These are phyloP conservation scores for Fusarium camptoceras DNA, from an alignment of 2,329 filamentous ascomycete species.

Conservation along the genomic window DNA sequence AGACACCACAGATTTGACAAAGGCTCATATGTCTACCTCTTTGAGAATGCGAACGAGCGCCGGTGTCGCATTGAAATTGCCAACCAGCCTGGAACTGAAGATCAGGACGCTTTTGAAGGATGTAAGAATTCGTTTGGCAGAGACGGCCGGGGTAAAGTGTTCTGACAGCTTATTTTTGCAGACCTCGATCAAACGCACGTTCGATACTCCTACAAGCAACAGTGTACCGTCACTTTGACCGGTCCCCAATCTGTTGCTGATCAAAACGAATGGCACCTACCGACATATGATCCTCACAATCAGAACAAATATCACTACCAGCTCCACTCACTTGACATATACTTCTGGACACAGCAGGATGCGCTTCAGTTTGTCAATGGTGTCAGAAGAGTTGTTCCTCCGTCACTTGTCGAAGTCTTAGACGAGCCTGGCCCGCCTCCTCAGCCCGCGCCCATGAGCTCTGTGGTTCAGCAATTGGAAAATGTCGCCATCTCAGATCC, in stretches of 20 bases:
- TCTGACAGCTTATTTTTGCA: slow-evolving; percentile 49
- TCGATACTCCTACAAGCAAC: slow-evolving; percentile 79
- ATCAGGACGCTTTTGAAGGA: slow-evolving; percentile 84
- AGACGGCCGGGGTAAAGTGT: not conserved
- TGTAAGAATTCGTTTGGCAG: slow-evolving; percentile 63
- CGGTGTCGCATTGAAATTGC: slow-evolving; percentile 80
- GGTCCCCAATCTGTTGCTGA: slow-evolving; percentile 65
- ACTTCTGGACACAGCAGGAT: slow-evolving; percentile 82
- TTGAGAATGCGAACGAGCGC: slow-evolving; percentile 76
- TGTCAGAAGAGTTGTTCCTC: slow-evolving; percentile 72
- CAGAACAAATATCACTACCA: slow-evolving; percentile 84
- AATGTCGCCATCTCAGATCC: slow-evolving; percentile 74
- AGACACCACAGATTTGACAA: slow-evolving; percentile 86
- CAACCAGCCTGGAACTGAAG: slow-evolving; percentile 77
- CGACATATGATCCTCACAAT: slow-evolving; percentile 77
- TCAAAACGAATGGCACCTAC: slow-evolving; percentile 78
- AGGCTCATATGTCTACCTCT: slow-evolving; percentile 83
- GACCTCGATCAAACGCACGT: slow-evolving; percentile 74
- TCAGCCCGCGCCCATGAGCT: slow-evolving; percentile 66
- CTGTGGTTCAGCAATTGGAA: slow-evolving; percentile 80
- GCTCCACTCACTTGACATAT: slow-evolving; percentile 79
- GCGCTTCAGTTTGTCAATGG: slow-evolving; percentile 77
- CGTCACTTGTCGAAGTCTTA: slow-evolving; percentile 69
- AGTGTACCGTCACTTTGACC: slow-evolving; percentile 75
- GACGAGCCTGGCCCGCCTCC: slow-evolving; percentile 70